phyloP scores from a whole-genome alignment of 176 grass and related monocot species.

The Hordeum marinum region DNA sequence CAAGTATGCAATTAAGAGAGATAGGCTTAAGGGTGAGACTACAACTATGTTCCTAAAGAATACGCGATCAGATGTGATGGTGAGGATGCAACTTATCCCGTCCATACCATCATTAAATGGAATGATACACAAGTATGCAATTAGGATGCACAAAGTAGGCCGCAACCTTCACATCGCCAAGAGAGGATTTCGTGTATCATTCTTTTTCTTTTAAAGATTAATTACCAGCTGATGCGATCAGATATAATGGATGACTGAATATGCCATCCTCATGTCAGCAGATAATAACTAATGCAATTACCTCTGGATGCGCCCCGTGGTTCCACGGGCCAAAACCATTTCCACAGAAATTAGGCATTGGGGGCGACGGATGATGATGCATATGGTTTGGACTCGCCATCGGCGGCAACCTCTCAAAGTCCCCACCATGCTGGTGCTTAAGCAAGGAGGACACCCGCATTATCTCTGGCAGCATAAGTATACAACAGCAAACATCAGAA shows the following conservation, averaged over 20 bases:
- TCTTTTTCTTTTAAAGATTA: not conserved
- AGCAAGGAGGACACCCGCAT: constrained; percentile 65
- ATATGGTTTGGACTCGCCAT: constrained; percentile 66
- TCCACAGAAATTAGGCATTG: constrained; percentile 55
- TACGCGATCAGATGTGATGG: not conserved
- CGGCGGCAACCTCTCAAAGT: constrained; percentile 52
- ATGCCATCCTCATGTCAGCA: not conserved
- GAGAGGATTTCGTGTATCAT: not conserved
- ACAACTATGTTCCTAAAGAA: not conserved
- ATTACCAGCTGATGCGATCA: constrained; percentile 8
- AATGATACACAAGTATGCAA: not conserved
- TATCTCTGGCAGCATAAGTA: constrained; percentile 62
- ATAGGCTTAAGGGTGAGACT: not conserved
- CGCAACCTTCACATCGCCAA: not conserved
- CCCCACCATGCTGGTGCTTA: constrained; percentile 39
- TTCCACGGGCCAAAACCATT: constrained; percentile 70
- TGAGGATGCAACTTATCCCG: not conserved
- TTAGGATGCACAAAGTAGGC: not conserved
- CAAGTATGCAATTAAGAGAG: not conserved
- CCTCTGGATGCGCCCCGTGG: constrained; percentile 54
- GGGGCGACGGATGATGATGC: constrained; percentile 40
- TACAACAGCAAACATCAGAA: constrained; percentile 29
- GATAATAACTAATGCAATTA: constrained; percentile 12
- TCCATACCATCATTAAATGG: not conserved
- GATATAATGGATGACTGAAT: not conserved